Evolutionary conservation across 805 yeast species (phyloP).

Genomic region (Nakazawaea ernobii): DNA sequence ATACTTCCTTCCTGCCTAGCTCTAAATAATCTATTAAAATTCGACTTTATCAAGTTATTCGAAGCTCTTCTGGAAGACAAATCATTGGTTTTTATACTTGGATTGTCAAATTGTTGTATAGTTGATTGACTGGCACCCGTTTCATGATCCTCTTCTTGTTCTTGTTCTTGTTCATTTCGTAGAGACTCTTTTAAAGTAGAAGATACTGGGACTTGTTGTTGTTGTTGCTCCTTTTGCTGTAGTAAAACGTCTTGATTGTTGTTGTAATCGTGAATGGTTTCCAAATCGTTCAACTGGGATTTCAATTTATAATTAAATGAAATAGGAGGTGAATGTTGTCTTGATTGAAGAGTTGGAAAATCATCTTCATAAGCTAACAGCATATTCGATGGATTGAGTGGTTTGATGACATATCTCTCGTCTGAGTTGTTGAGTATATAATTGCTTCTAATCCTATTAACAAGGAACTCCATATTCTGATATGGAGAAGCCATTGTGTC

Average conservation of each 20-base stretch:
- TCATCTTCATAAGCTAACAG: not conserved
- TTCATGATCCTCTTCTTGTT: not conserved
- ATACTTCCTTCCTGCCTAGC: conserved; percentile 6
- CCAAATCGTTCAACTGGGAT: conserved; percentile 2
- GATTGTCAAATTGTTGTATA: not conserved
- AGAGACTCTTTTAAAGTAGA: conserved; percentile 5
- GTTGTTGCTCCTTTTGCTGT: conserved; percentile 4
- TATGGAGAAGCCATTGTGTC: conserved; percentile 8
- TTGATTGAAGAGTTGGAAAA: not conserved
- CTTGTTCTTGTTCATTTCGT: not conserved
- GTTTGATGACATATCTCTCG: conserved; percentile 4
- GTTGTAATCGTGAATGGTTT: not conserved
- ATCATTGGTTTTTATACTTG: not conserved
- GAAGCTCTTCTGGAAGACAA: not conserved
- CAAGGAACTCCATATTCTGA: conserved; percentile 1
- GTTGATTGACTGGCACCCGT: not conserved
- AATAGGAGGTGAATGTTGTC: conserved; percentile 9
- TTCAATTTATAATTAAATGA: conserved; percentile 11
- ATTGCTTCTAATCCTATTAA: conserved; percentile 5
- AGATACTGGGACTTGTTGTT: not conserved
- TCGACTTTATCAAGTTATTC: conserved; percentile 6
- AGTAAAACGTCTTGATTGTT: not conserved
- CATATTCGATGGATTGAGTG: not conserved
- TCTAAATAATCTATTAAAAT: conserved; percentile 6
- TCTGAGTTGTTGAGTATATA: conserved; percentile 2